A percentile compares a stretch with the other conserved stretches of the same genome.
These are phyloP conservation scores for Fusarium sacchari DNA, from an alignment of 2,329 filamentous ascomycete genomes.

Conservation along the genomic window DNA sequence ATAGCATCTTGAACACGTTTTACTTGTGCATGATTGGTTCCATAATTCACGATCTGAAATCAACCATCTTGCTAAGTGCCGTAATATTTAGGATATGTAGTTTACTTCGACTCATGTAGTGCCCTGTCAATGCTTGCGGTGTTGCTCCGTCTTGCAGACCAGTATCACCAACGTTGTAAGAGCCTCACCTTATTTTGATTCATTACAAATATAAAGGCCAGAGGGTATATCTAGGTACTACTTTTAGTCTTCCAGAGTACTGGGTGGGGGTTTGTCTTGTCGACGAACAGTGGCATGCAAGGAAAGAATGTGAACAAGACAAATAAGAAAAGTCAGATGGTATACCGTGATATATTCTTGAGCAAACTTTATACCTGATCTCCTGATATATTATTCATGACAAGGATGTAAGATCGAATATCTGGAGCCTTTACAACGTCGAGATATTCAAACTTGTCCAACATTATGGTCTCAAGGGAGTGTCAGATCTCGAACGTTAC, in stretches of 20 bases:
- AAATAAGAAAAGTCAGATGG: background rate
- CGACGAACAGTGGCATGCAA: background rate
- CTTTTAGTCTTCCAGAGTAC: background rate
- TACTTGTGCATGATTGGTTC: fast-evolving
- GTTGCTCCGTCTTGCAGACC: too few relatives aligned
- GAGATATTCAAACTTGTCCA: background rate
- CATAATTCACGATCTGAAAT: fast-evolving
- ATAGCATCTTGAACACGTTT: background rate
- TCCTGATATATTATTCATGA: fast-evolving
- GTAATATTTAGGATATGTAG: background rate
- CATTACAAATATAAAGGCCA: fast-evolving
- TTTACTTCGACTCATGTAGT: background rate
- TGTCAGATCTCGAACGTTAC: background rate
- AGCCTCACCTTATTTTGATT: fast-evolving
- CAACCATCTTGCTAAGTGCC: fast-evolving
- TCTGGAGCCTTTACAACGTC: background rate
- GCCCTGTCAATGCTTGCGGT: background rate
- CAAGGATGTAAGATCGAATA: background rate
- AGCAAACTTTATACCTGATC: fast-evolving
- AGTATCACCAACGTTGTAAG: too few relatives aligned
- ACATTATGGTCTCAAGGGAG: too few relatives aligned
- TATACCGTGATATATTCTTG: background rate
- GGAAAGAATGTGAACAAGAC: background rate
- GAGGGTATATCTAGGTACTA: fast-evolving
- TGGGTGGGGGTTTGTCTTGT: background rate